Evolutionary conservation across 768 basidiomycete species (phyloP).

Genomic region (Naganishia friedmannii): DNA sequence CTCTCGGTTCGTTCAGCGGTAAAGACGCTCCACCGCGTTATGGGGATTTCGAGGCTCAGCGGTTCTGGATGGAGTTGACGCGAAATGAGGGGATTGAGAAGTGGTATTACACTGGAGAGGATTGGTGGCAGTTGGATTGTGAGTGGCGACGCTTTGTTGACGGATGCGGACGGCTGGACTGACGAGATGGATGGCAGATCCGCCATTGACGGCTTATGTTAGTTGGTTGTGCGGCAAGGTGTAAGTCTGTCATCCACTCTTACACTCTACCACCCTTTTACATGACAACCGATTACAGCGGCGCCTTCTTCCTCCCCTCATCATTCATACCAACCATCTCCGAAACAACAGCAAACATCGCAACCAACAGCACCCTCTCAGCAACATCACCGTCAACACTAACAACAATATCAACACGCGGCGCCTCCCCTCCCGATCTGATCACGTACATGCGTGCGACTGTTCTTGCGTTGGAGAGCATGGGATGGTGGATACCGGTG

Average conservation of each 20-base stretch:
- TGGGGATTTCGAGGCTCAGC: slow-evolving; percentile 89
- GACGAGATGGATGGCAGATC: slow-evolving; percentile 54
- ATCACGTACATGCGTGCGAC: slow-evolving; percentile 77
- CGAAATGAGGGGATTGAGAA: slow-evolving; percentile 60
- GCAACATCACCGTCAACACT: not conserved
- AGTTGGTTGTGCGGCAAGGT: slow-evolving; percentile 77
- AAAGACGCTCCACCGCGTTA: slow-evolving; percentile 72
- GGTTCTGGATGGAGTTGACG: slow-evolving; percentile 93
- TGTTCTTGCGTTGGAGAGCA: slow-evolving; percentile 65
- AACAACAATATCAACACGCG: slow-evolving; percentile 57
- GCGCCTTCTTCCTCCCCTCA: slow-evolving; percentile 57
- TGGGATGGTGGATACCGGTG: slow-evolving; percentile 74
- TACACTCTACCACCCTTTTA: slow-evolving; percentile 39
- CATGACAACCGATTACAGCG: slow-evolving; percentile 51
- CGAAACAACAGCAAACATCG: not conserved
- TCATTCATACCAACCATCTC: slow-evolving; percentile 64
- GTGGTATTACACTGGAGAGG: slow-evolving; percentile 86
- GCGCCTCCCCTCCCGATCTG: slow-evolving; percentile 65
- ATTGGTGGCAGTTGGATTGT: slow-evolving; percentile 90
- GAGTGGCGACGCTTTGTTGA: slow-evolving; percentile 4
- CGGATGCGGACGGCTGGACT: too few species aligned
- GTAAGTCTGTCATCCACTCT: slow-evolving; percentile 55
- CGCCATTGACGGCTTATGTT: slow-evolving; percentile 83
- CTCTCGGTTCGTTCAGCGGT: slow-evolving; percentile 52
- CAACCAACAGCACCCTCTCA: too few species aligned